Evolutionary conservation across 306 rosid species (phyloP).

Genomic region (Glycine latifolia): DNA sequence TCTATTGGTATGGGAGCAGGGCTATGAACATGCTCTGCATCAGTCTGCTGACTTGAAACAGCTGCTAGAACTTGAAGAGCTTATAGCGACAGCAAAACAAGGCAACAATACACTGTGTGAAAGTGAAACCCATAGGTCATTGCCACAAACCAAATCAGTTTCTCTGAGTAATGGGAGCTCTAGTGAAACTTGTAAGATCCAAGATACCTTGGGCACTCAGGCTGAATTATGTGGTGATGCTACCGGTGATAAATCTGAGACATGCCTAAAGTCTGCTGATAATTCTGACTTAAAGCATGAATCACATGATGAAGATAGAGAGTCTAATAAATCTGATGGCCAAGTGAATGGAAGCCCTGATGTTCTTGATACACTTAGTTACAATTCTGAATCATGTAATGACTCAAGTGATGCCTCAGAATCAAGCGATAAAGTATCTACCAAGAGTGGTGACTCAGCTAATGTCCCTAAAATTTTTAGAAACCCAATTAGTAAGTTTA

Average conservation of each 20-base stretch:
- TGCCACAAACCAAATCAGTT: slow-evolving; percentile 49
- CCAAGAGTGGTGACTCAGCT: slow-evolving; percentile 56
- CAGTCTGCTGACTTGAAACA: slow-evolving; percentile 87
- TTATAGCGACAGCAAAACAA: slow-evolving; percentile 65
- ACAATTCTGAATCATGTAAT: slow-evolving; percentile 69
- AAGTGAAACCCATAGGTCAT: slow-evolving; percentile 49
- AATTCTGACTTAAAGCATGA: slow-evolving; percentile 53
- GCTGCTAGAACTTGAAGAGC: slow-evolving; percentile 88
- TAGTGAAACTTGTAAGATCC: slow-evolving; percentile 47
- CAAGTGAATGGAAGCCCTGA: slow-evolving; percentile 65
- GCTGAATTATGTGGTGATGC: slow-evolving; percentile 53
- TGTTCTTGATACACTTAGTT: slow-evolving; percentile 56
- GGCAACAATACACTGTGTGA: slow-evolving; percentile 45
- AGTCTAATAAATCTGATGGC: slow-evolving; percentile 53
- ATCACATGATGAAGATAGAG: slow-evolving; percentile 54
- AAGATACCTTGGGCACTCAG: slow-evolving; percentile 45
- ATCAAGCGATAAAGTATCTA: slow-evolving; percentile 64
- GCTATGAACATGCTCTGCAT: slow-evolving; percentile 73
- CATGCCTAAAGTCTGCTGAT: slow-evolving; percentile 53
- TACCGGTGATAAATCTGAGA: slow-evolving; percentile 56
- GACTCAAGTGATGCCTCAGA: slow-evolving; percentile 71
- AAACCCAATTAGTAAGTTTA: slow-evolving; percentile 59
- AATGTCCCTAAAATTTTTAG: slow-evolving; percentile 57
- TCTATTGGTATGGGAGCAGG: slow-evolving; percentile 86
- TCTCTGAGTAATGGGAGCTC: slow-evolving; percentile 46